These are phyloP conservation scores for Pseudoscleropodium purum DNA, from an alignment of 225 moss, liverwort and hornwort species.

Conservation along the genomic window DNA sequence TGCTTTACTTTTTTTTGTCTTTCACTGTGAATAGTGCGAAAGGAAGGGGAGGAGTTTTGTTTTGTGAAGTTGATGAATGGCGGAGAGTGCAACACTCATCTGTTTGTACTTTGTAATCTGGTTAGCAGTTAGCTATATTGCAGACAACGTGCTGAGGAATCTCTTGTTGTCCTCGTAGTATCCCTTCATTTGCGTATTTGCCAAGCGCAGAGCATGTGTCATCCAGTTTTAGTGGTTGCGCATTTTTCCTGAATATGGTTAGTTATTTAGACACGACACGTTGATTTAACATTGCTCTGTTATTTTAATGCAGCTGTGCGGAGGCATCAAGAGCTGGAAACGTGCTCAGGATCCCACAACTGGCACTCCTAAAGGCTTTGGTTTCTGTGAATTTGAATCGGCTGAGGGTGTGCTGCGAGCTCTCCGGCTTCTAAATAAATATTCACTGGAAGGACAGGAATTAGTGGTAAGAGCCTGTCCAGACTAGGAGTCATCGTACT, in stretches of 20 bases:
- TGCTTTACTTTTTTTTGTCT: not conserved
- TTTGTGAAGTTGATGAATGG: not conserved
- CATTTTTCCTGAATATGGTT: not conserved
- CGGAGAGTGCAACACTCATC: not conserved
- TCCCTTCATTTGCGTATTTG: not conserved
- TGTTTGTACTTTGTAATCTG: not conserved
- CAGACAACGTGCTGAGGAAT: not conserved
- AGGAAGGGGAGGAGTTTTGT: not conserved
- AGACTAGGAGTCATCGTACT: constrained; percentile 15
- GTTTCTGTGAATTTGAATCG: constrained; percentile 94
- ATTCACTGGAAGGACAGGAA: constrained; percentile 90
- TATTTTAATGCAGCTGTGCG: constrained; percentile 56
- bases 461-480: constrained; percentile 63
- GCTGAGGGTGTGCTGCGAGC: constrained; percentile 97
- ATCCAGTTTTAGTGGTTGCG: not conserved
- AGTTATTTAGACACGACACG: not conserved
- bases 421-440: constrained; percentile 83
- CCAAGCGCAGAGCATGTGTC: not conserved
- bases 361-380: constrained; percentile 93
- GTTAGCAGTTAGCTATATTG: not conserved
- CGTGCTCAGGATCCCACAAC: constrained; percentile 97
- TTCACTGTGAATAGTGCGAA: not conserved
- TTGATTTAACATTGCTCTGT: not conserved
- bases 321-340: constrained; percentile 96
- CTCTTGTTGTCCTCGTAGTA: not conserved